These are phyloP conservation scores for Hibiscus trionum DNA, from an alignment of 345 rosid species.

Conservation along the genomic window DNA sequence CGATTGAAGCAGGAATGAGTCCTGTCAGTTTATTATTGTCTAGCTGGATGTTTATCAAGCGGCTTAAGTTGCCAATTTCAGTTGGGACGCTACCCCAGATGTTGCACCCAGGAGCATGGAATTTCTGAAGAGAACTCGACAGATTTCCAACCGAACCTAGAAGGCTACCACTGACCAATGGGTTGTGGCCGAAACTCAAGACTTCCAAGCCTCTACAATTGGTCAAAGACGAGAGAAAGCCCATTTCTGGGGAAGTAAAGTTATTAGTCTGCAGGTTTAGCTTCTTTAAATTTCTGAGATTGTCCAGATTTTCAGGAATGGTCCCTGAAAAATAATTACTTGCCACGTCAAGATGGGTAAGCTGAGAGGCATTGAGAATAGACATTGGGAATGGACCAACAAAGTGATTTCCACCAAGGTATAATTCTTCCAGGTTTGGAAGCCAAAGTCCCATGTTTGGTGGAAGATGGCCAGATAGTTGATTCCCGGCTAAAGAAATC, in stretches of 20 bases:
- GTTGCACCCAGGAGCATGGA: neutral
- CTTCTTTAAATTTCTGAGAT: neutral
- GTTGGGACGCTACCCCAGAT: neutral
- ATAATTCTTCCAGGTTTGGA: neutral
- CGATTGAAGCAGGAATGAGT: conserved; percentile 6
- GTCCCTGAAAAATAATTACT: neutral
- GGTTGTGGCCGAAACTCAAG: neutral
- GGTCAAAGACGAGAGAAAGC: neutral
- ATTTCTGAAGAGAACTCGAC: neutral
- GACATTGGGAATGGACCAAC: neutral
- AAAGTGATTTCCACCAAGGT: neutral
- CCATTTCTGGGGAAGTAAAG: neutral
- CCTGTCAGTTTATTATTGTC: neutral
- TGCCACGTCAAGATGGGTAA: neutral
- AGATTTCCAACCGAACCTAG: neutral
- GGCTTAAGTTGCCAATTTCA: neutral
- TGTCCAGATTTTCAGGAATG: neutral
- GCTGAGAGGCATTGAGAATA: neutral
- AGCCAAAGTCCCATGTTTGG: neutral
- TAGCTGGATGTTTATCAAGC: neutral
- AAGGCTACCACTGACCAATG: neutral
- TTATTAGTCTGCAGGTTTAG: neutral
- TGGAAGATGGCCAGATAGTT: neutral
- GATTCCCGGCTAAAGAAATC: neutral
- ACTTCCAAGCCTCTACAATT: neutral